A percentile compares a stretch with the other conserved stretches of the same genome.
These are phyloP conservation scores for Sphaerulina populicola DNA, from an alignment of 2,329 filamentous ascomycete species.

Conservation along the genomic window DNA sequence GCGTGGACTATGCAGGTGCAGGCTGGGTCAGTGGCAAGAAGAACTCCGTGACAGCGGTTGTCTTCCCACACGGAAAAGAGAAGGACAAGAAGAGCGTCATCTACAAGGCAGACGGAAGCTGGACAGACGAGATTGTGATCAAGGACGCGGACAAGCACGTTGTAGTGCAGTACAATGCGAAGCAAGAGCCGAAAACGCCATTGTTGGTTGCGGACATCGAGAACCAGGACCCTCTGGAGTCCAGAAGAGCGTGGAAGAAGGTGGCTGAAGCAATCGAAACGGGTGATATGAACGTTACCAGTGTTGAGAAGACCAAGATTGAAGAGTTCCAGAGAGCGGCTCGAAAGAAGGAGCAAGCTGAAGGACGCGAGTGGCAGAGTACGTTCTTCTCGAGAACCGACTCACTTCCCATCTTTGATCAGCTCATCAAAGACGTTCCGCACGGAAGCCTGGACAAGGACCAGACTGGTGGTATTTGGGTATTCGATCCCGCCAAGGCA, in stretches of 20 bases:
- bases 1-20: slow-evolving; percentile 87
- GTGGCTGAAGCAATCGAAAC: slow-evolving; percentile 72
- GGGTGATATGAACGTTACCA: slow-evolving; percentile 76
- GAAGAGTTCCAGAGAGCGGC: slow-evolving; percentile 77
- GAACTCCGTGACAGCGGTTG: slow-evolving; percentile 70
- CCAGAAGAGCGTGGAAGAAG: slow-evolving; percentile 76
- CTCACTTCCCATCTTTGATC: slow-evolving; percentile 40
- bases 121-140: slow-evolving; percentile 76
- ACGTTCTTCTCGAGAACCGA: slow-evolving; percentile 61
- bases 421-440: slow-evolving; percentile 41
- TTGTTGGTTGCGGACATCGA: slow-evolving; percentile 65
- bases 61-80: slow-evolving; percentile 63
- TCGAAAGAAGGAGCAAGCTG: slow-evolving; percentile 65
- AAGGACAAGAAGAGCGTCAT: slow-evolving; percentile 52
- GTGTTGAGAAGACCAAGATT: slow-evolving; percentile 74
- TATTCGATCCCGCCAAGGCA: slow-evolving; percentile 53
- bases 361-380: slow-evolving; percentile 69
- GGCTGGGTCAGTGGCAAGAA: slow-evolving; percentile 95
- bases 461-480: slow-evolving; percentile 64
- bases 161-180: slow-evolving; percentile 42
- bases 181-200: slow-evolving; percentile 49
- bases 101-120: slow-evolving; percentile 82
- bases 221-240: slow-evolving; percentile 78
- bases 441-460: slow-evolving; percentile 46
- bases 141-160: slow-evolving; percentile 52